Percentiles rank a stretch among this genome's conserved stretches.
phyloP scores from a whole-genome alignment of 1,284 basidiomycete genomes.

The Moniliella sp. region DNA sequence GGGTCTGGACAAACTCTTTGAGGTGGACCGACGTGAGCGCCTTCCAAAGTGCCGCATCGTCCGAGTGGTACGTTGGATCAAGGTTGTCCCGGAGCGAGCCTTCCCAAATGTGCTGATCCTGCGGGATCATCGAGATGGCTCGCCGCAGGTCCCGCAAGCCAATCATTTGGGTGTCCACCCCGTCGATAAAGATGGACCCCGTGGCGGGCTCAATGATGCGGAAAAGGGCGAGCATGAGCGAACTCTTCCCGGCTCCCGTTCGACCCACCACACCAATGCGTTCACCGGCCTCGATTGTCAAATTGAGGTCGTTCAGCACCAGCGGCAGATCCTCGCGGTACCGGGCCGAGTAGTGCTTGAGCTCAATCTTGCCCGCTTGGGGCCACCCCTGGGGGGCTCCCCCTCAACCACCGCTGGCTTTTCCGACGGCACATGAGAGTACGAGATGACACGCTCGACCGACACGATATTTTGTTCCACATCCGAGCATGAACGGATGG shows the following conservation, averaged over 20 bases:
- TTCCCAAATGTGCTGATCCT: constrained; percentile 55
- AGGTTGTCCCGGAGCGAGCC: constrained; percentile 66
- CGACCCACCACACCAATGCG: constrained; percentile 55
- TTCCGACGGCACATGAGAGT: constrained; percentile 55
- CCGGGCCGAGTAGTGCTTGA: constrained; percentile 56
- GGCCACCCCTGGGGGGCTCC: constrained; percentile 47
- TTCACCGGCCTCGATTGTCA: constrained; percentile 48
- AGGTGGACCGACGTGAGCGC: constrained; percentile 53
- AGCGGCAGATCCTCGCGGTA: constrained; percentile 63
- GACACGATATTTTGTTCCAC: constrained; percentile 80
- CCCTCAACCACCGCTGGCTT: constrained; percentile 41
- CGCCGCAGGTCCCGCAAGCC: constrained; percentile 50
- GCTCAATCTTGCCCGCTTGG: constrained; percentile 50
- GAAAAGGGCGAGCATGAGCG: constrained; percentile 42
- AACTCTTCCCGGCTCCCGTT: constrained; percentile 80
- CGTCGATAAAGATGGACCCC: constrained; percentile 63
- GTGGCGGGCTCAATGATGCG: constrained; percentile 45
- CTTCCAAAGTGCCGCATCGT: constrained; percentile 54
- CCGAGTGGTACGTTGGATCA: constrained; percentile 50
- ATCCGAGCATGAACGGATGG: constrained; percentile 69
- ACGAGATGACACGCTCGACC: constrained; percentile 40
- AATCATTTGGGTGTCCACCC: constrained; percentile 57
- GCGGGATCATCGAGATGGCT: constrained; percentile 61
- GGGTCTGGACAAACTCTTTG: constrained; percentile 49
- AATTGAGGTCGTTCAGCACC: constrained; percentile 51